A percentile compares a stretch with the other conserved stretches of the same genome.
phyloP scores from a whole-genome alignment of 2,329 filamentous ascomycete species.

The Fusarium napiforme region DNA sequence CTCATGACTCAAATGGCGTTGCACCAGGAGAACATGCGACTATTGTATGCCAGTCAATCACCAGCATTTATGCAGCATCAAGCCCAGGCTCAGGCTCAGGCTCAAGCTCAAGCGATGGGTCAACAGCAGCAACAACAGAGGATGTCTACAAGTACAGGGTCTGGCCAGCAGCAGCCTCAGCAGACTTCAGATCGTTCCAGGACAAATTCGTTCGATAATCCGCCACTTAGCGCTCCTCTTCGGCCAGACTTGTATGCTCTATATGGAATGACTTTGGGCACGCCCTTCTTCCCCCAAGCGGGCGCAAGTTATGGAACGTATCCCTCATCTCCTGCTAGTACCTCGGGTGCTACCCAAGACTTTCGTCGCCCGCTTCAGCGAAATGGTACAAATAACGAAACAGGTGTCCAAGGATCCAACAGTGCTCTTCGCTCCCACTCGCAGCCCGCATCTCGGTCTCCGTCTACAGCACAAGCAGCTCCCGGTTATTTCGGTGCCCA shows the following conservation, averaged over 20 bases:
- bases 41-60: slow-evolving; percentile 50
- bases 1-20: slow-evolving; percentile 57
- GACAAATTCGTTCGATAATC: slow-evolving; percentile 72
- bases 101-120: slow-evolving; percentile 46
- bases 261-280: slow-evolving; percentile 54
- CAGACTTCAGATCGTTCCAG: slow-evolving; percentile 62
- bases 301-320: slow-evolving; percentile 61
- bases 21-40: slow-evolving; percentile 52
- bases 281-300: slow-evolving; percentile 60
- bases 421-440: slow-evolving; percentile 73
- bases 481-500: slow-evolving; percentile 46
- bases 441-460: slow-evolving; percentile 68
- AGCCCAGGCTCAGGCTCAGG: slow-evolving; percentile 29
- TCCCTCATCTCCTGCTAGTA: slow-evolving; percentile 65
- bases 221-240: slow-evolving; percentile 67
- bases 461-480: slow-evolving; percentile 45
- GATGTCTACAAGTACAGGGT: slow-evolving; percentile 25
- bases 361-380: slow-evolving; percentile 68
- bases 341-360: slow-evolving; percentile 58
- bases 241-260: slow-evolving; percentile 68
- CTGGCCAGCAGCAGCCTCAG: slow-evolving; percentile 47
- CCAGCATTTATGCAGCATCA: slow-evolving; percentile 50
- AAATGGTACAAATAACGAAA: slow-evolving; percentile 61
- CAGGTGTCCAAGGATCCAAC: slow-evolving; percentile 58
- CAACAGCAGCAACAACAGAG: slow-evolving; percentile 52